These are phyloP conservation scores for Cutaneotrichosporon sp. DNA, from an alignment of 1,284 basidiomycete species.

Conservation along the genomic window DNA sequence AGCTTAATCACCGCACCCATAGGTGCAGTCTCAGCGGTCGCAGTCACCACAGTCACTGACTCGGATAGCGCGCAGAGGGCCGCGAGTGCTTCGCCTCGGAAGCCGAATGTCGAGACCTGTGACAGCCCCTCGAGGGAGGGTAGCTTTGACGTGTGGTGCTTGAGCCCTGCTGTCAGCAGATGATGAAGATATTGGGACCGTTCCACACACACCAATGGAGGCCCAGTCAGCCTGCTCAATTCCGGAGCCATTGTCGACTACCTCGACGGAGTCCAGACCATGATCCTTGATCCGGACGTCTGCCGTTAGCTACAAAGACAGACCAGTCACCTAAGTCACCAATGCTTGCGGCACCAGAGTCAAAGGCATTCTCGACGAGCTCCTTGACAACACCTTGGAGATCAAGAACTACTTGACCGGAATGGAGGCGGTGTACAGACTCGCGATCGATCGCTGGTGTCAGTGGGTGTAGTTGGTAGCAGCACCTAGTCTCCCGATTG, in stretches of 20 bases:
- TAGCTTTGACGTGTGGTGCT: conserved; percentile 93
- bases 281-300: conserved; percentile 88
- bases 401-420: conserved; percentile 91
- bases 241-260: conserved; percentile 87
- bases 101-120: conserved; percentile 80
- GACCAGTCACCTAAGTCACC: conserved; percentile 54
- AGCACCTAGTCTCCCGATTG: too few species aligned
- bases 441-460: conserved; percentile 61
- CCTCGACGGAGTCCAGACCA: conserved; percentile 80
- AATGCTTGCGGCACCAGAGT: conserved; percentile 81
- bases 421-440: conserved; percentile 80
- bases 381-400: conserved; percentile 93
- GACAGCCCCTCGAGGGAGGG: conserved; percentile 69
- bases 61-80: conserved; percentile 84
- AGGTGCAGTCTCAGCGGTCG: conserved; percentile 64
- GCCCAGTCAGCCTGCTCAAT: conserved; percentile 73
- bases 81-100: conserved; percentile 91
- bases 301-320: conserved; percentile 39
- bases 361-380: conserved; percentile 91
- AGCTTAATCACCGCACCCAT: conserved; percentile 74
- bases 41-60: conserved; percentile 64
- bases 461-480: conserved; percentile 10
- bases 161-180: conserved; percentile 58
- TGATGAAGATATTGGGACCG: neutral
- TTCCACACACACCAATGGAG: conserved; percentile 72